A percentile compares a stretch with the other conserved stretches of the same genome.
Evolutionary conservation across 352 stramenopile genomes (phyloP).

Genomic region (Achlya hypogyna): DNA sequence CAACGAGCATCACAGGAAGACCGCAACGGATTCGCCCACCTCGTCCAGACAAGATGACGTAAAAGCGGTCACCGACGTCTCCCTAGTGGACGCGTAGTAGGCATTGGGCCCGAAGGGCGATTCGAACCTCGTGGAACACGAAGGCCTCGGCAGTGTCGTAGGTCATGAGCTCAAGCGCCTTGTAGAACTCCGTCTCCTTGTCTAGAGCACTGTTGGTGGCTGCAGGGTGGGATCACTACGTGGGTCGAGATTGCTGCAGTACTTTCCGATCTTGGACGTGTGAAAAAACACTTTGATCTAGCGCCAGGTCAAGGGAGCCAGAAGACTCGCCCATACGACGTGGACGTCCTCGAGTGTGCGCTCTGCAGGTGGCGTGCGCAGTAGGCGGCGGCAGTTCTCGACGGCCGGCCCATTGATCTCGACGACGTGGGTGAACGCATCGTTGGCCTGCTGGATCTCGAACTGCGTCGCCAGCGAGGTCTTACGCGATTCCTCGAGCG

Average conservation of each 20-base stretch:
- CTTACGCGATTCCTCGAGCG: conserved; percentile 9
- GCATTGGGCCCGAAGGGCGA: neutral
- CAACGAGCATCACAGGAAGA: neutral
- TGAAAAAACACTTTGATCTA: conserved; percentile 69
- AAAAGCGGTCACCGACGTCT: conserved; percentile 67
- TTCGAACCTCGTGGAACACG: conserved; percentile 51
- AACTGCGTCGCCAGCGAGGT: conserved; percentile 40
- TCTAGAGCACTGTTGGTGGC: conserved; percentile 27
- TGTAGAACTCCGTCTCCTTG: conserved; percentile 33
- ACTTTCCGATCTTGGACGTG: conserved; percentile 65
- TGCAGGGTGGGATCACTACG: conserved; percentile 30
- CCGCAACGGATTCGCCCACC: conserved; percentile 25
- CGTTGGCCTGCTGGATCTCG: conserved; percentile 32
- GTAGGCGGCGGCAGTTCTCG: conserved; percentile 37
- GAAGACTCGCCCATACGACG: conserved; percentile 28
- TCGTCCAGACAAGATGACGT: conserved; percentile 64
- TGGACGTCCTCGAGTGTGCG: conserved; percentile 67
- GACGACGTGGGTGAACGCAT: conserved; percentile 34
- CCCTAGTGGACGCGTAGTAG: conserved; percentile 27
- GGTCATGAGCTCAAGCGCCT: conserved; percentile 45
- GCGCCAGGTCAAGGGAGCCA: neutral
- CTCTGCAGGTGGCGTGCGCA: conserved; percentile 41
- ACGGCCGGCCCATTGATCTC: conserved; percentile 38
- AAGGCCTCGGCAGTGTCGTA: conserved; percentile 38
- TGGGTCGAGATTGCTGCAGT: conserved; percentile 71